These are phyloP conservation scores for Pestalotiopsis sp. DNA, from an alignment of 2,329 filamentous ascomycete species.

Conservation along the genomic window DNA sequence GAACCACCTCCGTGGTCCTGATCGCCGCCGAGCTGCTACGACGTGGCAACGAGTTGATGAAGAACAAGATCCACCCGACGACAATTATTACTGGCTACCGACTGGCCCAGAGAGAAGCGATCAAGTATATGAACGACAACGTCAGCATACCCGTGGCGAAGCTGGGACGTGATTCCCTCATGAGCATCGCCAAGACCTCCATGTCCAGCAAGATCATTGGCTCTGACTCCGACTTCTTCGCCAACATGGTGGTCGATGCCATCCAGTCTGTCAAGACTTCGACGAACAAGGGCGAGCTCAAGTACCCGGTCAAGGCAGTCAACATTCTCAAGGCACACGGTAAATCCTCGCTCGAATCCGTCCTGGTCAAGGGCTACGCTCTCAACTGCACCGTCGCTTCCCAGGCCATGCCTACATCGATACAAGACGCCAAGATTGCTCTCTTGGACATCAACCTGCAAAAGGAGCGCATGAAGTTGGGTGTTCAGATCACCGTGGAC, in stretches of 20 bases:
- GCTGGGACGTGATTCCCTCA: slow-evolving; percentile 83
- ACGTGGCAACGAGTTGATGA: slow-evolving; percentile 96
- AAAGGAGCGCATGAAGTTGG: slow-evolving; percentile 99
- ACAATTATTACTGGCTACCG: slow-evolving; percentile 99
- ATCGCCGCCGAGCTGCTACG: slow-evolving; percentile 94
- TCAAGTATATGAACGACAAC: slow-evolving; percentile 99
- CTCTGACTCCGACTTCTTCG: slow-evolving; percentile 92
- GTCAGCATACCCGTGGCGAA: slow-evolving; percentile 94
- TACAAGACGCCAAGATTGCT: slow-evolving; percentile 95
- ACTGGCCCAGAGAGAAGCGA: slow-evolving; percentile 89
- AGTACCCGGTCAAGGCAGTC: slow-evolving; percentile 98
- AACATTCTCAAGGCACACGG: slow-evolving; percentile 99
- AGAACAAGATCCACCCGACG: slow-evolving; percentile 99
- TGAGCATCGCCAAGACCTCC: slow-evolving; percentile 96
- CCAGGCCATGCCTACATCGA: slow-evolving; percentile 93
- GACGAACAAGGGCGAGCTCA: slow-evolving; percentile 87
- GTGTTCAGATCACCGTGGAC: slow-evolving; percentile 97
- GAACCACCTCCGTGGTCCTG: slow-evolving; percentile 95
- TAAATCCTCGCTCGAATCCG: slow-evolving; percentile 85
- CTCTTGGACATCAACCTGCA: slow-evolving; percentile 97
- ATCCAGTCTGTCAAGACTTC: slow-evolving; percentile 93
- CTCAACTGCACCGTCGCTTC: slow-evolving; percentile 98
- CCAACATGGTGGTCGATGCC: slow-evolving; percentile 95
- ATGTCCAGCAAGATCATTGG: slow-evolving; percentile 99
- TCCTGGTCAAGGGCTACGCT: slow-evolving; percentile 94